Conservation (phyloP, 2,329 filamentous ascomycete genomes). For the Epichloe sibirici region DNA sequence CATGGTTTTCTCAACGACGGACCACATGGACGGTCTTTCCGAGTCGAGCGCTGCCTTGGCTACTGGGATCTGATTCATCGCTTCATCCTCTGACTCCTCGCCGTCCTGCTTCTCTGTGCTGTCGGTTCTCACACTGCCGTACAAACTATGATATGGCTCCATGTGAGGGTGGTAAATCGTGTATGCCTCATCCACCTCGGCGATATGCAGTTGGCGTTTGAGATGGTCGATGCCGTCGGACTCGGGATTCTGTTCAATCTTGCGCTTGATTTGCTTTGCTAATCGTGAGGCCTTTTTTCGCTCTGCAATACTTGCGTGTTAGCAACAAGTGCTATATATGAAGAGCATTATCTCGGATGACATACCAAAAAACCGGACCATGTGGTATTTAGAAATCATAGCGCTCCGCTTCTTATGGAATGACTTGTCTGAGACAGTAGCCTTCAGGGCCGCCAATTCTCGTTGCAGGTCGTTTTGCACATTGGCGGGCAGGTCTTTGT, state of each 20-base stretch:
- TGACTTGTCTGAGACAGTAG: conserved; percentile 47
- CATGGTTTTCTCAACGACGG: conserved; percentile 51
- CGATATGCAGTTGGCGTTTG: conserved; percentile 48
- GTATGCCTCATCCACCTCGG: conserved; percentile 66
- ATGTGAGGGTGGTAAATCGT: conserved; percentile 59
- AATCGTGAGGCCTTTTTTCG: conserved; percentile 59
- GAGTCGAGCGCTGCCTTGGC: conserved; percentile 32
- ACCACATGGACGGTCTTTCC: conserved; percentile 52
- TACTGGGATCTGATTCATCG: conserved; percentile 22
- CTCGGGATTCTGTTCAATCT: conserved; percentile 38
- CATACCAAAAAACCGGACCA: conserved; percentile 71
- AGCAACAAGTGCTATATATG: neutral
- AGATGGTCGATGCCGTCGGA: conserved; percentile 39
- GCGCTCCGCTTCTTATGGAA: conserved; percentile 49
- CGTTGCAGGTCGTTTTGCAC: conserved; percentile 58
- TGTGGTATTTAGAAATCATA: conserved; percentile 72
- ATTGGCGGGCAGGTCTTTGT: conserved; percentile 52
- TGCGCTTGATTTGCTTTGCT: conserved; percentile 51
- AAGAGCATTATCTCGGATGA: neutral
- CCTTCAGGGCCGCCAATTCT: conserved; percentile 54
- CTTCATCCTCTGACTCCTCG: conserved; percentile 27
- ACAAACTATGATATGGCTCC: conserved; percentile 57
- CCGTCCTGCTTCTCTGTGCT: conserved; percentile 25
- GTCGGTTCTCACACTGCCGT: conserved; percentile 27
- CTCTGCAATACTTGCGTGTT: conserved; percentile 30